These are phyloP conservation scores for Stemphylium lycopersici DNA, from an alignment of 2,329 filamentous ascomycete genomes.

Conservation along the genomic window DNA sequence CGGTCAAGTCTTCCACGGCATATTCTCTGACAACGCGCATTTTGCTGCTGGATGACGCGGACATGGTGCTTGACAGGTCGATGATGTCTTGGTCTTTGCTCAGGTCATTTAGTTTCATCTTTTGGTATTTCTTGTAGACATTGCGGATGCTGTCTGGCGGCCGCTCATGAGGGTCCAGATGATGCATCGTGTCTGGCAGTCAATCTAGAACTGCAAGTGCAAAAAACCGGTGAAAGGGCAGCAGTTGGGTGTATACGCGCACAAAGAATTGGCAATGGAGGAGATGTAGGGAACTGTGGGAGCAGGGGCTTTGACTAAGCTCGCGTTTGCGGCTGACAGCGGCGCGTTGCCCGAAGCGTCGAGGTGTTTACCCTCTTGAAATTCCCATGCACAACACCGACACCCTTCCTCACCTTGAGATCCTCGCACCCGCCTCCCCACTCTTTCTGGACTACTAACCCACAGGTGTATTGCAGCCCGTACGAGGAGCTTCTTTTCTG, in stretches of 20 bases:
- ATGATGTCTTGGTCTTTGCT: conserved; percentile 56
- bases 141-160: conserved; percentile 73
- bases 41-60: conserved; percentile 27
- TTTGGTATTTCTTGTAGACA: conserved; percentile 77
- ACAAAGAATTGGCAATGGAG: neutral
- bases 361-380: conserved; percentile 30
- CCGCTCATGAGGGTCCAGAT: conserved; percentile 76
- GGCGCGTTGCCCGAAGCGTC: conserved; percentile 28
- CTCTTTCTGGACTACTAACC: conserved; percentile 33
- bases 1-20: conserved; percentile 24
- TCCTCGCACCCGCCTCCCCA: conserved; percentile 17
- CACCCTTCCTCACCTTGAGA: conserved; percentile 12
- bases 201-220: no score
- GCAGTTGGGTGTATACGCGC: neutral
- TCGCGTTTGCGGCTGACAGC: conserved; percentile 30
- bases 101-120: conserved; percentile 59
- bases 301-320: conserved; percentile 22
- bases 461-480: conserved; percentile 22
- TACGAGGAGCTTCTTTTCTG: neutral
- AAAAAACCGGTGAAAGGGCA: neutral
- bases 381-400: conserved; percentile 33
- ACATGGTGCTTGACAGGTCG: conserved; percentile 43
- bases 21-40: conserved; percentile 33
- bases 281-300: neutral
- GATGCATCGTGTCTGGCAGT: conserved; percentile 20